phyloP scores from a whole-genome alignment of 73 alveolate species.

The Paramecium sonneborni region DNA sequence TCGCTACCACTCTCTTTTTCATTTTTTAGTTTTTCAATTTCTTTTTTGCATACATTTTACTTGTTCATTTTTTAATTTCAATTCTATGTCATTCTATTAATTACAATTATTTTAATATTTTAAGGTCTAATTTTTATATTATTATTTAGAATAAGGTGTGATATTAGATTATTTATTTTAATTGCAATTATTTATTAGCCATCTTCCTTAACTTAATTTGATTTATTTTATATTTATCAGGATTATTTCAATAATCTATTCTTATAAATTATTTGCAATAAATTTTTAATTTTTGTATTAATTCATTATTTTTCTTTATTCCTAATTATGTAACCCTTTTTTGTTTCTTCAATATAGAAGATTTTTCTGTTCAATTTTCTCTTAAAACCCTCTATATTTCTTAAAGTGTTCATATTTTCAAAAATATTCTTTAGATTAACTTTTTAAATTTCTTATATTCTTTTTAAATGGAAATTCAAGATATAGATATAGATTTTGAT shows the following conservation, averaged over 20 bases:
- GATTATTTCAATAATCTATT: neutral
- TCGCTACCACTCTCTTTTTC: constrained; percentile 59
- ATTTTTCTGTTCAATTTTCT: no score
- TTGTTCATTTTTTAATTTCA: neutral
- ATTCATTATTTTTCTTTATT: neutral
- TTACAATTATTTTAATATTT: neutral
- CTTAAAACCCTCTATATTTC: no score
- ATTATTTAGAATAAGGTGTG: neutral
- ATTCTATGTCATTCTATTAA: neutral
- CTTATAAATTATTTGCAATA: neutral
- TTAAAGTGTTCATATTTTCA: no score
- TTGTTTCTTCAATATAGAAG: no score
- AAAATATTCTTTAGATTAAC: no score
- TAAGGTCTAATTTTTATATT: neutral
- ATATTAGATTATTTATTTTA: neutral
- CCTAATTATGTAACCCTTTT: no score
- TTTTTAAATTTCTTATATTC: no score
- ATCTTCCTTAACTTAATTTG: neutral
- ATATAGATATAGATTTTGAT: no score
- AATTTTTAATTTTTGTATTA: neutral
- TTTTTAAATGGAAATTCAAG: no score
- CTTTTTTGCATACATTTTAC: constrained; percentile 26
- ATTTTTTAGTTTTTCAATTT: constrained; percentile 38
- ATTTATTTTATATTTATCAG: neutral
- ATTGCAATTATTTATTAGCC: neutral